Evolutionary conservation across 352 stramenopile genomes (phyloP), one percentile per base, ranked within the genome.

Genomic region (Phytophthora pseudosyringae): DNA sequence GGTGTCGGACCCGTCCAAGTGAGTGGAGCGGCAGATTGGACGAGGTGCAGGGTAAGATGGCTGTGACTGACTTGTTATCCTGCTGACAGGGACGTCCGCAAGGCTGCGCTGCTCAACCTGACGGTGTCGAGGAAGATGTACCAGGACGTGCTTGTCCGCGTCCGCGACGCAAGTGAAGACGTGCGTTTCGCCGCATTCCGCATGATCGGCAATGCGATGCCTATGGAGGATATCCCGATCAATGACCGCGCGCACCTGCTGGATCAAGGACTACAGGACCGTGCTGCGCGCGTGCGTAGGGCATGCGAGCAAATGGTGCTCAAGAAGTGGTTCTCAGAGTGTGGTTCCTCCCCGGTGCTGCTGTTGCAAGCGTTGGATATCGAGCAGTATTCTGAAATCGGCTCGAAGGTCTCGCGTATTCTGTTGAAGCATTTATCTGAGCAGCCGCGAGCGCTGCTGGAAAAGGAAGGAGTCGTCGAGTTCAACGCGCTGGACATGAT

Each of bases 251-350:
- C 76, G 11, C 79, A 91, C n/a, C 44, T 93, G 31, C 64, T 94
- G 26, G 86, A 91, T 31, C 86, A 94, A 68, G 83, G 86, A 0
- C 56, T 94, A 7, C 83, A 91, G 10, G 86, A 94, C 47, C 86
- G 83, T 10, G 77, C 80, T 3, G 56, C 65, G 15, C 67, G 71
- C 3, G 86, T 93, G 13, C 54, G 74, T 10, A 43, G 52, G 26
- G 78, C 86, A 12, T 92, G 86, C 48, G 78, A 94, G 59, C 67
- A 83, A 41, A 86, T 94, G 81, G 78, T 94, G 29, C 59, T 94
- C 16, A 69, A 76, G 21, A 76, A 80, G 5, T 94, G 86, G 86
- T 81, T 94, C 11, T 73, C 69, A 3, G 71, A 69, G 48, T 88
- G 78, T 59, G 69, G 75, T 25, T 74, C 76, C 5, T 90, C 81